Evolutionary conservation across 345 rosid genomes (phyloP), one percentile per base, ranked within the genome.

Genomic region (Populus nigra): DNA sequence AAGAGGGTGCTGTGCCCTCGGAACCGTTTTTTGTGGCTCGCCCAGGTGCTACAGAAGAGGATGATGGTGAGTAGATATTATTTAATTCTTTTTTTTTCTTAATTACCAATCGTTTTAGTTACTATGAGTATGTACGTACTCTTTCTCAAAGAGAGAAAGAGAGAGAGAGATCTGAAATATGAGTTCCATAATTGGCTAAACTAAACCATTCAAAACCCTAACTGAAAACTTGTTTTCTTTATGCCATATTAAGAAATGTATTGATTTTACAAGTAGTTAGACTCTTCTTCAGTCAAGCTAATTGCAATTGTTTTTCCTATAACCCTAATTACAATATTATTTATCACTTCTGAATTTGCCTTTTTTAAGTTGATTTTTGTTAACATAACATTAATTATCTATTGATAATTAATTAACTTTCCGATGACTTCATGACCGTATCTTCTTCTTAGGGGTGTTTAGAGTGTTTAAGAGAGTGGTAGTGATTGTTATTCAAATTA

Each of bases 1-100:
- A 92, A 2, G 89, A 91, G 12, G 98, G 97, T 9, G 83, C 92
- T 0, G 86, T 95, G 55, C 99, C 99, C 49, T 95, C 99, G 0
- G 99, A 95, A 59, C 99, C 99, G 41, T 88, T 88, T 68, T 95
- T 95, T 38, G 98, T 95, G 74, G 94, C 92, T 59, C 89, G 96
- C 5, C 98, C 99, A 0, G 98, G 92, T 18, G 94, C 97, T 7
- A 85, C 84, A 6, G 81, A 87, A 77, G 99, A 96, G 85, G 99
- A 96, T 82, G 99, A 96, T 75, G 99, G 99, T 94, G 68, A 86
- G 87, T 78, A 75, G n/a, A 13, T 25, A 7, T 15, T 59, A 2
- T 16, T 13, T n/a, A 35, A 16, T 3, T 65, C 11, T 18, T 20
- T 61, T 4, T 5, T n/a, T 57, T 2, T 38, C 18, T 16, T 33